These are phyloP conservation scores for Psilocybe tampanensis DNA, from an alignment of 768 basidiomycete species.

Conservation along the genomic window DNA sequence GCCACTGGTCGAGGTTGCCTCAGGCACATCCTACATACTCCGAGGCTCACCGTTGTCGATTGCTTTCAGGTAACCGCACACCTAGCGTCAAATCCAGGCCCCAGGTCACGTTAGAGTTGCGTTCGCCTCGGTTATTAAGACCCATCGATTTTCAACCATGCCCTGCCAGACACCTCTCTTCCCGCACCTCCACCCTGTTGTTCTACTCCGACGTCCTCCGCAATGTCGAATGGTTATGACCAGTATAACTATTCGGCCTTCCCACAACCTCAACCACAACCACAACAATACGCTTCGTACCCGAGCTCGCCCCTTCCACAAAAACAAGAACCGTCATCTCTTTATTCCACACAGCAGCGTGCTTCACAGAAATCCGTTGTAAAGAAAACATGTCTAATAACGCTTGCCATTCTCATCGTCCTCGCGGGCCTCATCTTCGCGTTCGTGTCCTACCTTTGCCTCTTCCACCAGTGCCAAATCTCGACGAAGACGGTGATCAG, in stretches of 20 bases:
- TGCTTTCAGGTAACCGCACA: too few species aligned
- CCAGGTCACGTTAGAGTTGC: too few species aligned
- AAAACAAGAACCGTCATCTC: background rate
- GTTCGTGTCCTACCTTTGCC: background rate
- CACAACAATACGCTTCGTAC: background rate
- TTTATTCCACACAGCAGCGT: background rate
- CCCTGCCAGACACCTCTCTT: too few species aligned
- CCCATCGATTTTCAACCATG: too few species aligned
- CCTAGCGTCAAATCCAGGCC: too few species aligned
- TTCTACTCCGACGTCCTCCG: too few species aligned
- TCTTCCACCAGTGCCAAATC: conserved; percentile 1
- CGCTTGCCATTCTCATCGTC: background rate
- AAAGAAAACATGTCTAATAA: background rate
- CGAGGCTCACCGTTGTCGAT: too few species aligned
- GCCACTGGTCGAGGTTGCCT: too few species aligned
- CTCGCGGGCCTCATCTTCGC: background rate
- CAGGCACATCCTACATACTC: too few species aligned
- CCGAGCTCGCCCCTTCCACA: background rate
- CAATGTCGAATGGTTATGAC: too few species aligned
- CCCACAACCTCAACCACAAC: background rate
- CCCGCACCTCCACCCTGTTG: too few species aligned
- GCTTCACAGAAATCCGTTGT: background rate
- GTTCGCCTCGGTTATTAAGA: too few species aligned
- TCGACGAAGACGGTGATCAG: background rate
- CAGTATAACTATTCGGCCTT: background rate